Percentiles rank a stretch among this genome's conserved stretches.
These are phyloP conservation scores for Trichoderma guizhouense DNA, from an alignment of 2,329 filamentous ascomycete genomes.

Conservation along the genomic window DNA sequence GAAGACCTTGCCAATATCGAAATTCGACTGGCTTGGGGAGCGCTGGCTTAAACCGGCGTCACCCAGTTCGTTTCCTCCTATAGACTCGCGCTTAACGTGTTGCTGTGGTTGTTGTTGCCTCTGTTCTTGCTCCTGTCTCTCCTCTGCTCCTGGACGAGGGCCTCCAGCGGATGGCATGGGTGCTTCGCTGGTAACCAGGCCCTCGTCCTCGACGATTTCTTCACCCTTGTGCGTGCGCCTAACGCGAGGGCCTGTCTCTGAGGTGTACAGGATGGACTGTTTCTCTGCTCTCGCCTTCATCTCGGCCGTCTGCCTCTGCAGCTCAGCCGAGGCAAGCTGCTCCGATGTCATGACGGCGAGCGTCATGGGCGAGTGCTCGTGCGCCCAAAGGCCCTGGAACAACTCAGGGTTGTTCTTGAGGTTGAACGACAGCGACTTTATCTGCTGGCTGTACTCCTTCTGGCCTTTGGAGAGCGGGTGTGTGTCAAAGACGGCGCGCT, in stretches of 20 bases:
- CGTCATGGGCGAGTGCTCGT: slow-evolving; percentile 66
- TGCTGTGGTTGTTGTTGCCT: slow-evolving; percentile 15
- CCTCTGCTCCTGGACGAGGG: slow-evolving; percentile 18
- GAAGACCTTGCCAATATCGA: slow-evolving; percentile 84
- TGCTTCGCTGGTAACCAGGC: slow-evolving; percentile 37
- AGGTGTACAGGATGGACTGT: slow-evolving; percentile 77
- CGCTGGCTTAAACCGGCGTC: slow-evolving; percentile 40
- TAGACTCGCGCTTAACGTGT: slow-evolving; percentile 36
- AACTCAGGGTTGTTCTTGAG: slow-evolving; percentile 84
- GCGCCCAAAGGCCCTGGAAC: slow-evolving; percentile 69
- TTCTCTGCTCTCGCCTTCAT: slow-evolving; percentile 77
- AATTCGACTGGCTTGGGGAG: slow-evolving; percentile 57
- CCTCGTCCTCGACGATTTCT: slow-evolving; percentile 78
- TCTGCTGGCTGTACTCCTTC: slow-evolving; percentile 57
- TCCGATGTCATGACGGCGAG: slow-evolving; percentile 85
- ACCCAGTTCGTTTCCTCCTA: slow-evolving; percentile 29
- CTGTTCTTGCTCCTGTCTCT: slow-evolving; percentile 21
- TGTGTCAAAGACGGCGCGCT: slow-evolving; percentile 63
- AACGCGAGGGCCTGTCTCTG: slow-evolving; percentile 68
- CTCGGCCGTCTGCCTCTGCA: slow-evolving; percentile 72
- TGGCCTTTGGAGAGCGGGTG: slow-evolving; percentile 46
- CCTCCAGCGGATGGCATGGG: slow-evolving; percentile 29
- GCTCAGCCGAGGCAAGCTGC: slow-evolving; percentile 88
- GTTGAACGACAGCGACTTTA: slow-evolving; percentile 78
- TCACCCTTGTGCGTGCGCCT: slow-evolving; percentile 93